phyloP scores from a whole-genome alignment of 2,329 filamentous ascomycete genomes.

The Juglanconis oblonga region DNA sequence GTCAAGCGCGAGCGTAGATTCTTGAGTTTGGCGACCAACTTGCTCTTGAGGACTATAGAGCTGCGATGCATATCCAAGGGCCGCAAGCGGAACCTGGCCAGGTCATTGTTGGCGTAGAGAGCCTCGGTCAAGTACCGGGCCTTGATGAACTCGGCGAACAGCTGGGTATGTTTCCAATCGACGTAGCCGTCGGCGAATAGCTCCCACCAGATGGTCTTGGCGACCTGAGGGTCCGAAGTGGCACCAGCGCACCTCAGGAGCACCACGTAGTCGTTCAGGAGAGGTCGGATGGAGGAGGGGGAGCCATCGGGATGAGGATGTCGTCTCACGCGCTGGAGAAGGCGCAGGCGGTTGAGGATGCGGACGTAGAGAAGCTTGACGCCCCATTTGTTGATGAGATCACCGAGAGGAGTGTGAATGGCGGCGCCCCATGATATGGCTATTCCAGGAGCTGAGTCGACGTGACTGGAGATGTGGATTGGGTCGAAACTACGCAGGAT shows the following conservation, averaged over 20 bases:
- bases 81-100: conserved; percentile 35
- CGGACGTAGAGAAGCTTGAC: conserved; percentile 38
- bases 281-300: conserved; percentile 20
- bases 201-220: conserved; percentile 28
- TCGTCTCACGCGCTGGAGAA: conserved; percentile 27
- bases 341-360: conserved; percentile 11
- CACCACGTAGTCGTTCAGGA: conserved; percentile 42
- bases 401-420: conserved; percentile 34
- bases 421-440: conserved; percentile 37
- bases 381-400: conserved; percentile 41
- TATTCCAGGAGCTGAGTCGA: conserved; percentile 46
- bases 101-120: conserved; percentile 45
- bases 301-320: neutral
- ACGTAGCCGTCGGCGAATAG: conserved; percentile 18
- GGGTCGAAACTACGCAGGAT: conserved; percentile 63
- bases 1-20: conserved; percentile 19
- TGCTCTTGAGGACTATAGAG: conserved; percentile 2
- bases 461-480: conserved; percentile 40
- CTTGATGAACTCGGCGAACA: conserved; percentile 45
- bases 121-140: conserved; percentile 45
- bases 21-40: conserved; percentile 23
- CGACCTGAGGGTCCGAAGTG: conserved; percentile 33
- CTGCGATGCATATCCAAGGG: conserved; percentile 36
- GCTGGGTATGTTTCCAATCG: conserved; percentile 25
- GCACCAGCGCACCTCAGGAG: conserved; percentile 48